phyloP scores from a whole-genome alignment of 75 land plant species.

The Picea glauca region DNA sequence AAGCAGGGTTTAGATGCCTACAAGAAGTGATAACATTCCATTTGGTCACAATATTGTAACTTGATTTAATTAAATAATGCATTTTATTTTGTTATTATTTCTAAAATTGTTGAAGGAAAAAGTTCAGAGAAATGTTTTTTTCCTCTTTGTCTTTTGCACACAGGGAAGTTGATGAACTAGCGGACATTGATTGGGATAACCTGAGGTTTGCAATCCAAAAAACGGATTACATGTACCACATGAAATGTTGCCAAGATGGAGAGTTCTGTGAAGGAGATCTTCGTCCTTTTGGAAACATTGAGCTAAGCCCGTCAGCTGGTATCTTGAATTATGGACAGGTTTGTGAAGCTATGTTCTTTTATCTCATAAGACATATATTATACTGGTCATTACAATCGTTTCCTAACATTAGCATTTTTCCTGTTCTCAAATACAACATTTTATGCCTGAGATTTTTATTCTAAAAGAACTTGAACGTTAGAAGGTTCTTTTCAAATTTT shows the following conservation, averaged over 20 bases:
- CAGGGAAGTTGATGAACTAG: constrained; percentile 17
- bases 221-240: constrained; percentile 30
- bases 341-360: background rate
- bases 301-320: constrained; percentile 36
- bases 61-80: no score
- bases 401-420: background rate
- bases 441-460: background rate
- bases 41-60: no score
- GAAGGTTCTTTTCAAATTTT: background rate
- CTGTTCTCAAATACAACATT: background rate
- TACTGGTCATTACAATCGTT: background rate
- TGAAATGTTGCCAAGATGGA: constrained; percentile 22
- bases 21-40: no score
- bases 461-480: background rate
- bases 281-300: constrained; percentile 18
- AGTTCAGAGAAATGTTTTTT: no score
- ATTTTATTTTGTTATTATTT: no score
- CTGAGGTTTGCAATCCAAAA: constrained; percentile 17
- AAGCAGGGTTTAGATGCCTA: no score
- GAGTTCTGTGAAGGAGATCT: constrained; percentile 24
- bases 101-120: no score
- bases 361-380: background rate
- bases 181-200: constrained; percentile 31
- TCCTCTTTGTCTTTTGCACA: background rate
- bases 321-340: constrained; percentile 44